phyloP scores from a whole-genome alignment of 768 basidiomycete species.

The Sarcodon sp. region DNA sequence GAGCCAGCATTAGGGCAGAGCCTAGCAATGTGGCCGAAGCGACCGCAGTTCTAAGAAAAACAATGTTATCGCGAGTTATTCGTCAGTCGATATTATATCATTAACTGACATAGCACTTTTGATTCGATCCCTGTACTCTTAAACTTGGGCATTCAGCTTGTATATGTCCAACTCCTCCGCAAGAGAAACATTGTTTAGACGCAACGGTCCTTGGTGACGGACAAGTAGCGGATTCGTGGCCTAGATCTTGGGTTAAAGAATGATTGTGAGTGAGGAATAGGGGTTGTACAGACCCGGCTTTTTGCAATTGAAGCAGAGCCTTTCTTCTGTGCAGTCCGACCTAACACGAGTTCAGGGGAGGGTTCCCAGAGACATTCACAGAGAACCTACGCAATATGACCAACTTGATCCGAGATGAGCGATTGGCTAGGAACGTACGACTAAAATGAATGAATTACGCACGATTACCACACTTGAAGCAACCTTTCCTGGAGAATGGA shows the following conservation, averaged over 20 bases:
- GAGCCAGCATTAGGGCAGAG: constrained; percentile 45
- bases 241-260: constrained; percentile 44
- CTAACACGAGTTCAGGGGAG: background rate
- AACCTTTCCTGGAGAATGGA: constrained; percentile 79
- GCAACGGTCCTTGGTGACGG: constrained; percentile 72
- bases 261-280: background rate
- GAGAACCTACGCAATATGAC: constrained; percentile 74
- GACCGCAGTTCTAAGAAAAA: constrained; percentile 54
- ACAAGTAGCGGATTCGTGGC: constrained; percentile 84
- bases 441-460: constrained; percentile 20
- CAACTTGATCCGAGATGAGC: constrained; percentile 36
- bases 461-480: constrained; percentile 92
- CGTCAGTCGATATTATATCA: background rate
- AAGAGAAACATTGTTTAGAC: constrained; percentile 87
- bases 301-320: constrained; percentile 83
- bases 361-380: background rate
- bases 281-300: background rate
- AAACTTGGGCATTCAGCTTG: constrained; percentile 80
- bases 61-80: background rate
- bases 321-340: constrained; percentile 32
- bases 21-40: constrained; percentile 74
- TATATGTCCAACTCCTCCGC: constrained; percentile 86
- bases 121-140: constrained; percentile 52
- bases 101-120: constrained; percentile 72
- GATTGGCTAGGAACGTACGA: constrained; percentile 7